phyloP scores from a whole-genome alignment of 208 protist genomes.

The Leptomonas pyrrhocoris region DNA sequence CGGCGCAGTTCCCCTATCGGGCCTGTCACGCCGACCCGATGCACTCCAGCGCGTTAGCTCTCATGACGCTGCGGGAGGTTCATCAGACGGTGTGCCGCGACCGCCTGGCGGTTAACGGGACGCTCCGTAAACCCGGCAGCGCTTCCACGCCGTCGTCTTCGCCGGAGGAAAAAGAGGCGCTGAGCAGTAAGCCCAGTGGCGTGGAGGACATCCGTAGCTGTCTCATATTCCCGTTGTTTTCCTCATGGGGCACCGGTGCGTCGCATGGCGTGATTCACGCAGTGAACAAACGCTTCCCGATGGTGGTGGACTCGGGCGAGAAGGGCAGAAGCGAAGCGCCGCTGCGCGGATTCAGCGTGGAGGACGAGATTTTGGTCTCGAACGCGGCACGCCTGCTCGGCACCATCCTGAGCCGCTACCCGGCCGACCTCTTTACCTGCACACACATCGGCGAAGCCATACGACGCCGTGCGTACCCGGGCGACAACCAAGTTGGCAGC shows the following conservation, averaged over 20 bases:
- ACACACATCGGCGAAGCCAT: conserved; percentile 49
- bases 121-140: conserved; percentile 31
- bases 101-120: conserved; percentile 81
- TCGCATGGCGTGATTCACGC: conserved; percentile 87
- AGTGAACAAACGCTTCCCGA: conserved; percentile 74
- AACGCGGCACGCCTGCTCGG: conserved; percentile 65
- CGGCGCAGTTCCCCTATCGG: conserved; percentile 60
- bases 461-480: conserved; percentile 40
- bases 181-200: conserved; percentile 30
- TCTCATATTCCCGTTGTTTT: conserved; percentile 82
- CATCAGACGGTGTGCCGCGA: conserved; percentile 75
- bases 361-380: conserved; percentile 73
- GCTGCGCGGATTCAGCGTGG: conserved; percentile 34
- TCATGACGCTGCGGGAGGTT: conserved; percentile 85
- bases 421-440: conserved; percentile 56
- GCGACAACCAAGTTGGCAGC: conserved; percentile 23
- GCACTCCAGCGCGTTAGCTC: conserved; percentile 64
- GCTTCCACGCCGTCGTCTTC: conserved; percentile 39
- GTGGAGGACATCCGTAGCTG: conserved; percentile 80
- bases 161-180: conserved; percentile 30
- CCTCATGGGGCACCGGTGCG: conserved; percentile 31
- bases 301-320: conserved; percentile 24
- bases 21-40: conserved; percentile 65
- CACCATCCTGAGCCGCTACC: conserved; percentile 78
- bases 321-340: conserved; percentile 16